phyloP scores from a whole-genome alignment of 768 basidiomycete genomes.

The Agaricus subrufescens region DNA sequence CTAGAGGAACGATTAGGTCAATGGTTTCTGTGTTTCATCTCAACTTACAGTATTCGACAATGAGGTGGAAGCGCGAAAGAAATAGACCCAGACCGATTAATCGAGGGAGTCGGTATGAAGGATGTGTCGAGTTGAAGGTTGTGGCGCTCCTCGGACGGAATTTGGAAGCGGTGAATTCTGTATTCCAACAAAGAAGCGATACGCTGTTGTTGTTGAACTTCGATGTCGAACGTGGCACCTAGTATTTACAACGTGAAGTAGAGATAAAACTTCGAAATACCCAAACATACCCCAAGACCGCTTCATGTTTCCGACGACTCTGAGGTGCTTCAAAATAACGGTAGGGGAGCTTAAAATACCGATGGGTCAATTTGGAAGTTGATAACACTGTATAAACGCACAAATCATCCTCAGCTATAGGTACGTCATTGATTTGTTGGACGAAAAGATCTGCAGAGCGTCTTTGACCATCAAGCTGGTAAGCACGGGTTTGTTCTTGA shows the following conservation, averaged over 20 bases:
- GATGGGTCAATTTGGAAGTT: not conserved
- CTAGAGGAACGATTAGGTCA: slow-evolving; percentile 12
- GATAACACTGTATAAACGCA: not conserved
- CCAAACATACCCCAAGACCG: not conserved
- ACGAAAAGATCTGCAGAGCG: not conserved
- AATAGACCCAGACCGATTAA: slow-evolving; percentile 16
- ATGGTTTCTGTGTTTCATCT: not conserved
- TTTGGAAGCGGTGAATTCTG: slow-evolving; percentile 23
- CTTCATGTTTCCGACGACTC: not conserved
- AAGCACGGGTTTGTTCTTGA: not conserved
- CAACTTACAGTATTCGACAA: slow-evolving; percentile 27
- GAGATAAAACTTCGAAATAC: not conserved
- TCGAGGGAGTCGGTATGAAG: slow-evolving; percentile 27
- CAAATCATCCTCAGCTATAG: not conserved
- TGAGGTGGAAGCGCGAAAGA: slow-evolving; percentile 21
- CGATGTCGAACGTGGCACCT: not conserved
- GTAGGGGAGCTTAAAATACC: not conserved
- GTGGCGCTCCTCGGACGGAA: slow-evolving; percentile 32
- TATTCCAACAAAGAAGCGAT: slow-evolving; percentile 23
- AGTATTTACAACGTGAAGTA: not conserved
- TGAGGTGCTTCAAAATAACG: not conserved
- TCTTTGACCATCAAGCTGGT: not conserved
- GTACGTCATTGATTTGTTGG: not conserved
- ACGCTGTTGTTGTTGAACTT: slow-evolving; percentile 5
- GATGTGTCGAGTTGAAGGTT: slow-evolving; percentile 25